Evolutionary conservation across 495 filamentous ascomycete species (phyloP).

Genomic region (Evansstolkia leycettana): DNA sequence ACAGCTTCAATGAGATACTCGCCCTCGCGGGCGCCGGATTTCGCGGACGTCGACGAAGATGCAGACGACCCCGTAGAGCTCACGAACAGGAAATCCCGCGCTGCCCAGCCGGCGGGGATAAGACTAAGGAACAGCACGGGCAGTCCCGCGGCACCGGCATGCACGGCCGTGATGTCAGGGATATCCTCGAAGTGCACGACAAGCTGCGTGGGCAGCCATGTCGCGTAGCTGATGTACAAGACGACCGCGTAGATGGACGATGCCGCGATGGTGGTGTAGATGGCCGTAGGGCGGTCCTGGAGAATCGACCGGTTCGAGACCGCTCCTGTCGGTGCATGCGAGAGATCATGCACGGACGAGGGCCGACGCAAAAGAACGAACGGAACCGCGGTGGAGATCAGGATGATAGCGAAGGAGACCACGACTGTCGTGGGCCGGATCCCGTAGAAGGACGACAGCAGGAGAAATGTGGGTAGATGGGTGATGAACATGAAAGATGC

Average conservation of each 20-base stretch:
- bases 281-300: conserved; percentile 47
- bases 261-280: conserved; percentile 52
- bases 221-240: conserved; percentile 48
- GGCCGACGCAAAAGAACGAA: conserved; percentile 57
- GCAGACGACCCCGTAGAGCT: conserved; percentile 39
- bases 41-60: conserved; percentile 34
- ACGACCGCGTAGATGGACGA: conserved; percentile 55
- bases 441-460: conserved; percentile 62
- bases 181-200: conserved; percentile 59
- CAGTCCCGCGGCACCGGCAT: conserved; percentile 40
- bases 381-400: conserved; percentile 53
- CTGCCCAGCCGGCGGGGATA: conserved; percentile 55
- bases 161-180: conserved; percentile 47
- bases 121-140: conserved; percentile 37
- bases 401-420: conserved; percentile 47
- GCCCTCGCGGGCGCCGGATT: conserved; percentile 41
- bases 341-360: conserved; percentile 47
- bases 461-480: conserved; percentile 56
- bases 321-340: conserved; percentile 22
- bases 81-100: conserved; percentile 62
- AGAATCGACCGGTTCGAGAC: conserved; percentile 59
- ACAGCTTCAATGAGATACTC: conserved; percentile 50
- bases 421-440: conserved; percentile 45
- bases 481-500: conserved; percentile 54
- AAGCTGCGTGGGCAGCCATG: conserved; percentile 53